Conservation (phyloP, 768 basidiomycete genomes). For the Vararia minispora region DNA sequence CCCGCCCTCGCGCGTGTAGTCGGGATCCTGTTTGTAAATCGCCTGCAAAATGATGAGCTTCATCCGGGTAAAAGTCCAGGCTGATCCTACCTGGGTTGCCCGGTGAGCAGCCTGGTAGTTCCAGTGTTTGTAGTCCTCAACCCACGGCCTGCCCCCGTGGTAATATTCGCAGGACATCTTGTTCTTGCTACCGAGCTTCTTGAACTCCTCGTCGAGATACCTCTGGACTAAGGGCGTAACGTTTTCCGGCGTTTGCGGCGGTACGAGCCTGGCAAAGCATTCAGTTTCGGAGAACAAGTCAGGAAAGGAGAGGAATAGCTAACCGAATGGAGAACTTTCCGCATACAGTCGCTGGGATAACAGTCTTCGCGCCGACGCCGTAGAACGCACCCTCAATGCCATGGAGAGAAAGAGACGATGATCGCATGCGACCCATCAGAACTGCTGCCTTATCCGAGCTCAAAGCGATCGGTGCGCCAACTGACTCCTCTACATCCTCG, state of each 20-base stretch:
- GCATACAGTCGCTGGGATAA: slow-evolving; percentile 81
- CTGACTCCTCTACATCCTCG: slow-evolving; percentile 62
- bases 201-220: slow-evolving; percentile 72
- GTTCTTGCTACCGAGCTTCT: slow-evolving; percentile 80
- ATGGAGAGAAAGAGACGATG: slow-evolving; percentile 82
- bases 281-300: not conserved
- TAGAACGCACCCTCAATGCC: slow-evolving; percentile 96
- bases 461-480: slow-evolving; percentile 66
- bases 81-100: slow-evolving; percentile 56
- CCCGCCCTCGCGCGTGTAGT: slow-evolving; percentile 86
- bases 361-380: slow-evolving; percentile 75
- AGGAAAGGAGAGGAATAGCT: slow-evolving; percentile 9
- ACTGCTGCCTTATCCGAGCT: slow-evolving; percentile 66
- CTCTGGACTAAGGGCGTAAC: slow-evolving; percentile 60
- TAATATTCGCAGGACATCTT: slow-evolving; percentile 57
- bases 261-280: slow-evolving; percentile 48
- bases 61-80: not conserved
- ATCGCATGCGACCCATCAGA: slow-evolving; percentile 91
- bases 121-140: slow-evolving; percentile 80
- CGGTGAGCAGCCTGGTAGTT: slow-evolving; percentile 82
- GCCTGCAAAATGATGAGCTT: slow-evolving; percentile 16
- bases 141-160: slow-evolving; percentile 86
- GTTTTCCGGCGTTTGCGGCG: slow-evolving; percentile 72
- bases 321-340: slow-evolving; percentile 95
- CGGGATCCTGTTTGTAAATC: slow-evolving; percentile 65